Evolutionary conservation across 2,329 filamentous ascomycete genomes (phyloP), one percentile per base, ranked within the genome.

Genomic region (Aspergillus flavus): DNA sequence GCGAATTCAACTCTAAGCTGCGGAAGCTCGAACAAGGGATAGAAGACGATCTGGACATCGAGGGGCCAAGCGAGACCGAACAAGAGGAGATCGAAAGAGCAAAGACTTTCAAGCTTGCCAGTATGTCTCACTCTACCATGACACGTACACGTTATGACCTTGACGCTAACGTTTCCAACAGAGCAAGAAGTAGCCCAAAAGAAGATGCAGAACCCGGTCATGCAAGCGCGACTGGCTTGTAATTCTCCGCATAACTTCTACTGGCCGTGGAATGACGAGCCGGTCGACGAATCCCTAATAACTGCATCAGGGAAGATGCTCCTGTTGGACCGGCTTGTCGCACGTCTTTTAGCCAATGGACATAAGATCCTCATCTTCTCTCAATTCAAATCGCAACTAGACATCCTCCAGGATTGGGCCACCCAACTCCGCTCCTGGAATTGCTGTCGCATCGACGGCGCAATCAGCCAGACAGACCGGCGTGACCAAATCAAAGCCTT

Each of bases 161-260:
- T 56, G 2, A 12, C 50, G 45, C 46, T 57, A 57, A 66, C 77
- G 81, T 72, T 82, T 0, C 16, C 21, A 14, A 64, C 72, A 88
- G 88, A 94, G 75, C 90, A 91, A 60, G 92, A 97, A 75, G 92
- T 98, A n/a, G 84, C 89, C 4, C 87, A 87, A 50, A 98, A 98
- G 81, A 97, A 96, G 73, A 84, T 98, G 1, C 94, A 95, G 54
- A 99, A 99, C 69, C 91, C 93, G 0, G 80, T 98, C 23, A 93
- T 97, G 84, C 95, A 99, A 75, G 87, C 97, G 4, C 91, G 95
- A 0, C 85, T 97, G 0, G 93, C 92, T 12, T 98, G 95, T 78
- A 97, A 99, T 76, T 92, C 89, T 0, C 95, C 95, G 0, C 94
- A 97, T 78, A 96, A 97, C 74, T 98, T 99, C 76, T 98, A 96